phyloP scores from a whole-genome alignment of 768 basidiomycete genomes.

The Mycena floridula region DNA sequence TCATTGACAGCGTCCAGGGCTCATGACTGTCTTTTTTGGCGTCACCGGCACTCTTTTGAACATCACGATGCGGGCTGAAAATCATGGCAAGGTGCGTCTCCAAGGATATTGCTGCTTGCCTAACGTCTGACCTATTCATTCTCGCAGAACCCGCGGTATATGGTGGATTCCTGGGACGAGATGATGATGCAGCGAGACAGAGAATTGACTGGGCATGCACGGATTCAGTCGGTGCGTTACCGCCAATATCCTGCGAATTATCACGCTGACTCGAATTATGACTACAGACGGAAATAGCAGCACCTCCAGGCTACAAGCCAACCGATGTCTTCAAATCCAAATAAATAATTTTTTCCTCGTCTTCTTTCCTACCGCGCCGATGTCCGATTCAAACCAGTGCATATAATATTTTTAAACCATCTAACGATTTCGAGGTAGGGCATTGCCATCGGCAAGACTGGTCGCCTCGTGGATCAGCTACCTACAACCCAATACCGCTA shows the following conservation, averaged over 20 bases:
- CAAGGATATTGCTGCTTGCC: background rate
- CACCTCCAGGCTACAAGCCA: constrained; percentile 66
- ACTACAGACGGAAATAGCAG: constrained; percentile 16
- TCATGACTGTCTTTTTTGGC: constrained; percentile 84
- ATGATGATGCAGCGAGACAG: constrained; percentile 95
- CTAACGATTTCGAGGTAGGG: no score
- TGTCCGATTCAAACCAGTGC: no score
- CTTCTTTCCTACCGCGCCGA: no score
- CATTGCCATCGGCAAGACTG: no score
- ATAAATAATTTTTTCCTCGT: no score
- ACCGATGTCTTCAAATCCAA: constrained; percentile 44
- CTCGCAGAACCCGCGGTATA: constrained; percentile 72
- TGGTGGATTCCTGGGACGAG: constrained; percentile 85
- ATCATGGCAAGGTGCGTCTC: constrained; percentile 75
- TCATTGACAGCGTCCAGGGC: constrained; percentile 39
- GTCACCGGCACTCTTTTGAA: constrained; percentile 85
- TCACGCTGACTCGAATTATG: constrained; percentile 1
- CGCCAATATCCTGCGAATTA: no score
- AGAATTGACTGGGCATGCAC: constrained; percentile 76
- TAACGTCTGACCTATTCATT: background rate
- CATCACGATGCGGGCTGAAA: constrained; percentile 71
- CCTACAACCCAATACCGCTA: no score
- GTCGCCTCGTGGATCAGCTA: no score
- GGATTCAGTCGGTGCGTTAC: constrained; percentile 77
- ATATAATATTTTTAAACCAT: no score